Evolutionary conservation across 228 moss, liverwort and hornwort species (phyloP).

Genomic region (Sphagnum fallax): DNA sequence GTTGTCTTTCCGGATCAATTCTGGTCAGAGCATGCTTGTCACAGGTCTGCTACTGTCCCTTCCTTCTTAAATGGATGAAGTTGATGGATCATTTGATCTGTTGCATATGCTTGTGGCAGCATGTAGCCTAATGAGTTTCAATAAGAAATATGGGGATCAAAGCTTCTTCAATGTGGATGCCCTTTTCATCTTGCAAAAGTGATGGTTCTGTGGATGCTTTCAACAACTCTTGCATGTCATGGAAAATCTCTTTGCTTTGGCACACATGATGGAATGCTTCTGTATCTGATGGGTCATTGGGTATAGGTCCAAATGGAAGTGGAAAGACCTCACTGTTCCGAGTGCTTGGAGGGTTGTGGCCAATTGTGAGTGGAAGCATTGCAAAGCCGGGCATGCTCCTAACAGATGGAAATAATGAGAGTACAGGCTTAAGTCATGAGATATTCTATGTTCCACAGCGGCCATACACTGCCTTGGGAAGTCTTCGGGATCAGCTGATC

Average conservation of each 20-base stretch:
- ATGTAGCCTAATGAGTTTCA: not conserved
- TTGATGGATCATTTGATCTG: not conserved
- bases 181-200: not conserved
- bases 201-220: not conserved
- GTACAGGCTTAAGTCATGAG: slow-evolving; percentile 69
- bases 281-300: not conserved
- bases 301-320: slow-evolving; percentile 93
- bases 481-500: slow-evolving; percentile 95
- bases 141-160: not conserved
- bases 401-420: slow-evolving; percentile 18
- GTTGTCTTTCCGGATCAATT: slow-evolving; percentile 64
- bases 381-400: slow-evolving; percentile 57
- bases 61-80: not conserved
- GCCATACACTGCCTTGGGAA: slow-evolving; percentile 96
- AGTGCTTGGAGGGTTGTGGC: slow-evolving; percentile 94
- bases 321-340: slow-evolving; percentile 96
- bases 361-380: slow-evolving; percentile 82
- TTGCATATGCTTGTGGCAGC: not conserved
- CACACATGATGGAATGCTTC: not conserved
- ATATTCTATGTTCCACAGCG: slow-evolving; percentile 99
- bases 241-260: not conserved
- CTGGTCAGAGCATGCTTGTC: slow-evolving; percentile 82
- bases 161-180: not conserved
- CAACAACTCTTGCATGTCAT: not conserved
- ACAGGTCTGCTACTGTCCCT: slow-evolving; percentile 42